Conservation (phyloP, 345 rosid genomes). For the Citrus inodora region DNA sequence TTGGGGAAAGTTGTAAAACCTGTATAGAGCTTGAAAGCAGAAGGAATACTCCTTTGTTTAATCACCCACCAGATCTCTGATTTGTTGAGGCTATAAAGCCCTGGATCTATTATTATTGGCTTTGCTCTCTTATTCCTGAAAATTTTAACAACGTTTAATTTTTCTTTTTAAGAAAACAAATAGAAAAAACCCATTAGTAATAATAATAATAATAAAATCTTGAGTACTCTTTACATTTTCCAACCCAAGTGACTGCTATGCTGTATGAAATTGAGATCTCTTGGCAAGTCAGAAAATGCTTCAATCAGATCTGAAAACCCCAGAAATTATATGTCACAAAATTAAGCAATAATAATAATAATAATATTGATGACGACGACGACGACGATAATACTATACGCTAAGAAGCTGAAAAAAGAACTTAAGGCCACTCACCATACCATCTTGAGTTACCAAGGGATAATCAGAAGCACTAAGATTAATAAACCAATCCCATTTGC, state of each 20-base stretch:
- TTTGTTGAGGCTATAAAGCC: conserved; percentile 62
- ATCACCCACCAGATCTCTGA: conserved; percentile 84
- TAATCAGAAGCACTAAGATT: conserved; percentile 99
- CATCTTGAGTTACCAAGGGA: conserved; percentile 90
- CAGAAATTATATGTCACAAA: not conserved
- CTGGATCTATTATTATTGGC: conserved; percentile 90
- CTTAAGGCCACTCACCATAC: conserved; percentile 81
- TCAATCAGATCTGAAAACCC: conserved; percentile 78
- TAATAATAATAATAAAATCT: not conserved
- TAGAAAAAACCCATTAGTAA: not conserved
- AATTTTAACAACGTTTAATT: not conserved
- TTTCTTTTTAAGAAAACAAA: not conserved
- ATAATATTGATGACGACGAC: not conserved
- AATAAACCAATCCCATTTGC: conserved; percentile 95
- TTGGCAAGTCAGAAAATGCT: conserved; percentile 78
- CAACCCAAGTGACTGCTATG: conserved; percentile 79
- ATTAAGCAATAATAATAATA: not conserved
- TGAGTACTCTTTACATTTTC: conserved; percentile 60
- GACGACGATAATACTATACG: not conserved
- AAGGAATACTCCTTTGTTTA: conserved; percentile 75
- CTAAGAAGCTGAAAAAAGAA: not conserved
- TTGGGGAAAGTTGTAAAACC: conserved; percentile 32
- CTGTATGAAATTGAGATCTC: conserved; percentile 84
- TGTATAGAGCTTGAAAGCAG: conserved; percentile 89
- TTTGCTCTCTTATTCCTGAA: conserved; percentile 80